Conservation (phyloP, 306 rosid species). For the Lablab purpureus region DNA sequence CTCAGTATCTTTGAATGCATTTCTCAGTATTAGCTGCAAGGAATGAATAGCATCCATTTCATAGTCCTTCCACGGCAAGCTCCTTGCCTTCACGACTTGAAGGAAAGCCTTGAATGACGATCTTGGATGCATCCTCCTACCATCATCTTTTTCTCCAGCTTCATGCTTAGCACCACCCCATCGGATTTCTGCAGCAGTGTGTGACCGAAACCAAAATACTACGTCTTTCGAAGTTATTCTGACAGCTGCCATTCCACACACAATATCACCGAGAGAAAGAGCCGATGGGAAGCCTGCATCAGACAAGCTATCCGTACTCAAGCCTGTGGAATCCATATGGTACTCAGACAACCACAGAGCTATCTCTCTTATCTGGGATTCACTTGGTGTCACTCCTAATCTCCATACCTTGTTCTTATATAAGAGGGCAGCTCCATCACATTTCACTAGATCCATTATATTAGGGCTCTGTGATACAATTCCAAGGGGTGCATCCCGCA, state of each 20-base stretch:
- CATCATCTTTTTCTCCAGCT: conserved; percentile 77
- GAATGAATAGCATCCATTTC: conserved; percentile 99
- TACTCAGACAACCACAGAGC: conserved; percentile 70
- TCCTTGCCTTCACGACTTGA: conserved; percentile 82
- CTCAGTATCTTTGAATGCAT: conserved; percentile 70
- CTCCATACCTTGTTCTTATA: conserved; percentile 80
- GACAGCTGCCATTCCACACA: conserved; percentile 97
- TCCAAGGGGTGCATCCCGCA: conserved; percentile 95
- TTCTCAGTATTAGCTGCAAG: conserved; percentile 92
- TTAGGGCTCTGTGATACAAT: conserved; percentile 89
- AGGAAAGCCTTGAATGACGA: conserved; percentile 98
- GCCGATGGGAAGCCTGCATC: conserved; percentile 92
- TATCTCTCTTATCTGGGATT: conserved; percentile 76
- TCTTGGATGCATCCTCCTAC: conserved; percentile 92
- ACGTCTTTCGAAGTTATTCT: conserved; percentile 74
- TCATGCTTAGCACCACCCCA: conserved; percentile 99
- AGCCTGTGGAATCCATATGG: conserved; percentile 94
- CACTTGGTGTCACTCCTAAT: conserved; percentile 80
- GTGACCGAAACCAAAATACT: conserved; percentile 91
- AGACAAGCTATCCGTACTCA: conserved; percentile 92
- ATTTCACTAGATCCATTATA: conserved; percentile 95
- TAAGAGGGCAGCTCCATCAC: conserved; percentile 90
- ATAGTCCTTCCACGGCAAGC: conserved; percentile 90
- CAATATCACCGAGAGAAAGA: conserved; percentile 68
- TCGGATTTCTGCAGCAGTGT: conserved; percentile 84